Base-by-base conservation (phyloP, 805 yeast genomes). In the Saturnispora diversa region DNA sequence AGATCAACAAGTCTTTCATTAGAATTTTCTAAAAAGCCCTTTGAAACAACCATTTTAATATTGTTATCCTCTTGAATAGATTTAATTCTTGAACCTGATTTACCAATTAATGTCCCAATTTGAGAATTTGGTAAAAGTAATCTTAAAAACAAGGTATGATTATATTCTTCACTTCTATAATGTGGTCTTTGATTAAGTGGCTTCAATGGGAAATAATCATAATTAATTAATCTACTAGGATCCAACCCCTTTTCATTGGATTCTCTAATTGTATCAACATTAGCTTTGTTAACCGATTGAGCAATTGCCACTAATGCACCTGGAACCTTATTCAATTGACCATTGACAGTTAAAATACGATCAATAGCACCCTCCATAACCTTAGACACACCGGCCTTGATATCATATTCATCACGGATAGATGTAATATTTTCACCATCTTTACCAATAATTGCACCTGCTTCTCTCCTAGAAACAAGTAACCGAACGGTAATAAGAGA, bases 391-490 rank as follows among this genome's bases (percentile, higher is more conserved):
- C 94, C 95, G 4, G 94, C 94, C 56, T 81, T 84, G 44, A 87
- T 86, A 42, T 73, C 72, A 23, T 90, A 83, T 44, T 73, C 73
- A 37, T 75, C 85, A 49, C 95, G 70, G 35, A 87, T 75, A 26
- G 73, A 69, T 41, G 87, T 82, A 45, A 87, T 86, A 41, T 80
- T 80, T 37, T 71, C 68, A 34, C 96, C 96, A 48, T 75, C 81
- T 49, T 82, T 82, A 40, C 96, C 96, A 51, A 87, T 87, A 46
- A 87, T 75, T 46, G 86, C 83, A 13, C 95, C 95, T 10, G 94
- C 88, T 59, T 87, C 96, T 55, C 80, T 82, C 41, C 87, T 74
- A 2, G 92, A 77, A 15, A 87, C 82, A 22, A 87, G 68, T 1
- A 85, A 72, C 44, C 87, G 64, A 56, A 52, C 66, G 8, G 65